A percentile compares a stretch with the other conserved stretches of the same genome.
phyloP scores from a whole-genome alignment of 2,329 filamentous ascomycete species.

The Penicillium sclerotigenum region DNA sequence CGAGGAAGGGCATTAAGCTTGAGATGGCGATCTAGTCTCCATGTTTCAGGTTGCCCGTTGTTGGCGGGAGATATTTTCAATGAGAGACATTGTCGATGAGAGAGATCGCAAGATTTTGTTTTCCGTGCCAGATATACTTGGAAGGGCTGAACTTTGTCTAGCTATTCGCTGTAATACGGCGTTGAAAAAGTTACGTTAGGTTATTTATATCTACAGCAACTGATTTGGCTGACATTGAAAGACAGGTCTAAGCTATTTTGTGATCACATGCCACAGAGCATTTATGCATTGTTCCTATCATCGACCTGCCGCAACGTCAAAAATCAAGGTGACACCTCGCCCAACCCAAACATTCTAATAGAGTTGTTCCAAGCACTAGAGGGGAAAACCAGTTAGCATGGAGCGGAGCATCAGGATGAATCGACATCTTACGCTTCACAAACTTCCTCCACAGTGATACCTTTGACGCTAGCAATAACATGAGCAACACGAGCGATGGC shows the following conservation, averaged over 20 bases:
- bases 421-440: constrained; percentile 64
- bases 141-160: no score
- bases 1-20: no score
- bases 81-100: no score
- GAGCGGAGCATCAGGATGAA: background rate
- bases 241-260: background rate
- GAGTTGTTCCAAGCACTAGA: constrained; percentile 74
- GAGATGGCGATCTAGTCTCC: no score
- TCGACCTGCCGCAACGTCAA: no score
- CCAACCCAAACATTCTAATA: constrained; percentile 71
- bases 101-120: no score
- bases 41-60: no score
- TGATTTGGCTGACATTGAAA: background rate
- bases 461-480: constrained; percentile 84
- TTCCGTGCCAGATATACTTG: no score
- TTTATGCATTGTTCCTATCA: background rate
- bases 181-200: background rate
- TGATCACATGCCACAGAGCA: background rate
- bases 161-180: no score
- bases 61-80: no score
- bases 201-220: background rate
- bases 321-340: constrained; percentile 36
- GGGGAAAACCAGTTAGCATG: constrained; percentile 22
- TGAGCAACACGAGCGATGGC: constrained; percentile 83
- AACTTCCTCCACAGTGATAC: constrained; percentile 72